Evolutionary conservation across 441 rosid genomes (phyloP).

Genomic region (Corymbia citriodora): DNA sequence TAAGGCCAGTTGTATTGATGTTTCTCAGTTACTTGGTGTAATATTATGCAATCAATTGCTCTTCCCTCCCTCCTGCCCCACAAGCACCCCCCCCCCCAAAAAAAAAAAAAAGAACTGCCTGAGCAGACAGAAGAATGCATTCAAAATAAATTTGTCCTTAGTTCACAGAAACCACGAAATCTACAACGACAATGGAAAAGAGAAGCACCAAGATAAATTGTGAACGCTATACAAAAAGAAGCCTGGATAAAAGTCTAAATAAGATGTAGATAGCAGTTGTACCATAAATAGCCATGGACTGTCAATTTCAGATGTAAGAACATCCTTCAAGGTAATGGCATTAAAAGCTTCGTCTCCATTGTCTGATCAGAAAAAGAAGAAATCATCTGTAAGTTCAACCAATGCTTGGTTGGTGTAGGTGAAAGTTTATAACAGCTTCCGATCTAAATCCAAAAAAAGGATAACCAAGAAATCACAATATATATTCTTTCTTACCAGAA

Average conservation of each 20-base stretch:
- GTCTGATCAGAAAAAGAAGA: conserved; percentile 29
- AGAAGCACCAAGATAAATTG: neutral
- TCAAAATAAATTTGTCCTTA: neutral
- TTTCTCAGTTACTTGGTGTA: neutral
- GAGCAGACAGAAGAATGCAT: neutral
- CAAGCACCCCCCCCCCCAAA: neutral
- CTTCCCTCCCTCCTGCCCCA: neutral
- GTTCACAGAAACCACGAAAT: neutral
- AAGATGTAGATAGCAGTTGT: neutral
- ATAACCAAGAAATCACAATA: neutral
- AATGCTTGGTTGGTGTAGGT: neutral
- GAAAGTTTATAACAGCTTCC: neutral
- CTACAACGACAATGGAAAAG: neutral
- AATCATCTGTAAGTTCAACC: neutral
- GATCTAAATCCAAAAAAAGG: neutral
- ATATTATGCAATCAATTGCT: neutral
- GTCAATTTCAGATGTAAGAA: conserved; percentile 40
- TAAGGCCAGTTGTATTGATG: neutral
- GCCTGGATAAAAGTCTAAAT: neutral
- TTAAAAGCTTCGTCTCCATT: conserved; percentile 39
- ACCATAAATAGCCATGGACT: conserved; percentile 86
- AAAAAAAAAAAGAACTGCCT: neutral
- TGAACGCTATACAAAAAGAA: neutral
- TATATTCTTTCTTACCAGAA: conserved; percentile 44
- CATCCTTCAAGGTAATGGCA: conserved; percentile 48